Conservation (phyloP, 108 stramenopile genomes). For the Cyclostephanos tholiformis region DNA sequence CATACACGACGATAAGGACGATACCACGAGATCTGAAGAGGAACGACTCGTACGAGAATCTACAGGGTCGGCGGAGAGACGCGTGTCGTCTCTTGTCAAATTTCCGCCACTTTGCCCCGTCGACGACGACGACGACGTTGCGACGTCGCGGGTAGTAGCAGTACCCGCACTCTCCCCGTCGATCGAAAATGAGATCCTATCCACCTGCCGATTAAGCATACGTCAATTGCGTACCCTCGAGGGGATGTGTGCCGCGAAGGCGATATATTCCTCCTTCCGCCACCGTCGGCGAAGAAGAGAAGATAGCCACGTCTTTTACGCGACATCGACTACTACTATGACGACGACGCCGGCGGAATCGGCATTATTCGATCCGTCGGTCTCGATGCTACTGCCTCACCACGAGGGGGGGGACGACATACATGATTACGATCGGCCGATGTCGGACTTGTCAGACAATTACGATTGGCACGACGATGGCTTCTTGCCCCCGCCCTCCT, state of each 20-base stretch:
- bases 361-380: background rate
- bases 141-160: background rate
- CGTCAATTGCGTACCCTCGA: slow-evolving; percentile 30
- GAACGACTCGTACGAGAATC: too few species aligned
- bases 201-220: slow-evolving; percentile 38
- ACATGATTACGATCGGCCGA: slow-evolving; percentile 41
- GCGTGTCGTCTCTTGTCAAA: too few species aligned
- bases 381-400: too few species aligned
- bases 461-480: slow-evolving; percentile 58
- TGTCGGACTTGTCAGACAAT: slow-evolving; percentile 21
- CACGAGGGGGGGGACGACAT: slow-evolving; percentile 44
- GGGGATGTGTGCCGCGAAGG: slow-evolving; percentile 29
- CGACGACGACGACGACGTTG: too few species aligned
- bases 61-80: too few species aligned
- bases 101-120: too few species aligned
- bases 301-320: too few species aligned
- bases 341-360: background rate
- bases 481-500: slow-evolving; percentile 28
- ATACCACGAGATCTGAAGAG: too few species aligned
- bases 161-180: slow-evolving; percentile 18
- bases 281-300: too few species aligned
- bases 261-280: too few species aligned
- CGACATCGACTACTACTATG: background rate
- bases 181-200: slow-evolving; percentile 23
- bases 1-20: background rate